Conservation (phyloP, 768 basidiomycete species). For the Leucocoprinus birnbaumii region DNA sequence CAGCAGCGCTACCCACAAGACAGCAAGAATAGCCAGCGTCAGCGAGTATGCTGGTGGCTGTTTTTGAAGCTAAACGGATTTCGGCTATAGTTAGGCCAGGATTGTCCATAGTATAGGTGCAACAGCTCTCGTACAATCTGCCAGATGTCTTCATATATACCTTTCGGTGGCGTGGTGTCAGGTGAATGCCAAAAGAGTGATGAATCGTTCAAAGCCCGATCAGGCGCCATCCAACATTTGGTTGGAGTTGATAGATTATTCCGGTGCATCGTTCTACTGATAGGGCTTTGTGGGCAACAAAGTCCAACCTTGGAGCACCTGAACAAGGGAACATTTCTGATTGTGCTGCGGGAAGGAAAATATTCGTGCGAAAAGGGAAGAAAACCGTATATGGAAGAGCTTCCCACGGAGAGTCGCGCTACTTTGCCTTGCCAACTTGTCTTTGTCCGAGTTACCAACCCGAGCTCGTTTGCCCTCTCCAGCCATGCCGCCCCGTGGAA, state of each 20-base stretch:
- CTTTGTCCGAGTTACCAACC: conserved; percentile 12
- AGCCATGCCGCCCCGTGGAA: conserved; percentile 53
- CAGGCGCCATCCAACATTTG: too few species aligned
- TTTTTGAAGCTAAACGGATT: not conserved
- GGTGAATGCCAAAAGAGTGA: too few species aligned
- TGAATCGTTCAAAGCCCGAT: too few species aligned
- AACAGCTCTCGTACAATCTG: too few species aligned
- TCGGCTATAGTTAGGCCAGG: conserved; percentile 3
- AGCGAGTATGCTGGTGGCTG: not conserved
- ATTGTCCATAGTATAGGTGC: conserved; percentile 11
- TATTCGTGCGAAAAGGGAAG: not conserved
- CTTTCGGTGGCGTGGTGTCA: too few species aligned
- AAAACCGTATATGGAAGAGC: conserved; percentile 16
- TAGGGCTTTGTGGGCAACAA: too few species aligned
- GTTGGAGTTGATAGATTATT: too few species aligned
- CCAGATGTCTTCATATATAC: too few species aligned
- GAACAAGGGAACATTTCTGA: too few species aligned
- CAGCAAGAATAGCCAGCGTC: conserved; percentile 5
- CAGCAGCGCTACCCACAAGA: conserved; percentile 13
- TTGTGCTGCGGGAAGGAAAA: too few species aligned
- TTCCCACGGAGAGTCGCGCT: conserved; percentile 13
- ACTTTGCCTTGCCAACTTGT: conserved; percentile 9
- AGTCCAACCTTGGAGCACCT: too few species aligned
- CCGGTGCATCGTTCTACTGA: too few species aligned
- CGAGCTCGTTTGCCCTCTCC: conserved; percentile 4